A percentile compares a stretch with the other conserved stretches of the same genome.
phyloP scores from a whole-genome alignment of 129 eudicot species.

The Centrapalus pauciflorus region DNA sequence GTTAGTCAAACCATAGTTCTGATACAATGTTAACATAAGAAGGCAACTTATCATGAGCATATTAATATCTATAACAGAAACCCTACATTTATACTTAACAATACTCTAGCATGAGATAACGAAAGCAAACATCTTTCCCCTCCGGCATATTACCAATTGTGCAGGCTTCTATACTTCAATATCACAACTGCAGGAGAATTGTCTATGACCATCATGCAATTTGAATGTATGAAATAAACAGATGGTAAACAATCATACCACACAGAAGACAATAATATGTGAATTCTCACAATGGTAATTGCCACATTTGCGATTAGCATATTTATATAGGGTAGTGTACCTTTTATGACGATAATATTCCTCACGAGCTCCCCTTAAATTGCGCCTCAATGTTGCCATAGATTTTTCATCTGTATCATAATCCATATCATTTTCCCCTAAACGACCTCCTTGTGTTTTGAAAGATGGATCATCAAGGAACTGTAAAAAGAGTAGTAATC shows the following conservation, averaged over 20 bases:
- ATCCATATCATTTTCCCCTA: conserved; percentile 92
- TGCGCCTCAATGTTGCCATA: conserved; percentile 94
- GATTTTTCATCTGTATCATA: conserved; percentile 95
- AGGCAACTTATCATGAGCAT: no score
- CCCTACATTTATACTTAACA: no score
- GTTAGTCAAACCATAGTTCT: no score
- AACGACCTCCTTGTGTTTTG: conserved; percentile 81
- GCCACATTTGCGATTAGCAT: background rate
- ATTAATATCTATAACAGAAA: no score
- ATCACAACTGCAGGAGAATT: background rate
- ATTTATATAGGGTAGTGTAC: conserved; percentile 20
- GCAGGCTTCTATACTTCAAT: background rate
- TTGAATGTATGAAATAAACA: background rate
- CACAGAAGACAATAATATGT: background rate
- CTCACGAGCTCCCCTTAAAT: conserved; percentile 76
- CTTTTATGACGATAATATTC: conserved; percentile 87
- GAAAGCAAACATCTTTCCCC: background rate
- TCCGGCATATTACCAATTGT: background rate
- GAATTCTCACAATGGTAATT: background rate
- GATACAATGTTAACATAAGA: no score
- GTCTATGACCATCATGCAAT: background rate
- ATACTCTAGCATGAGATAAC: no score
- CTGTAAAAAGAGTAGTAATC: conserved; percentile 31
- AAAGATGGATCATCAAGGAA: conserved; percentile 85
- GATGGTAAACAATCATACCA: background rate